phyloP scores from a whole-genome alignment of 2,329 filamentous ascomycete species.

The Neofusicoccum cordaticola region DNA sequence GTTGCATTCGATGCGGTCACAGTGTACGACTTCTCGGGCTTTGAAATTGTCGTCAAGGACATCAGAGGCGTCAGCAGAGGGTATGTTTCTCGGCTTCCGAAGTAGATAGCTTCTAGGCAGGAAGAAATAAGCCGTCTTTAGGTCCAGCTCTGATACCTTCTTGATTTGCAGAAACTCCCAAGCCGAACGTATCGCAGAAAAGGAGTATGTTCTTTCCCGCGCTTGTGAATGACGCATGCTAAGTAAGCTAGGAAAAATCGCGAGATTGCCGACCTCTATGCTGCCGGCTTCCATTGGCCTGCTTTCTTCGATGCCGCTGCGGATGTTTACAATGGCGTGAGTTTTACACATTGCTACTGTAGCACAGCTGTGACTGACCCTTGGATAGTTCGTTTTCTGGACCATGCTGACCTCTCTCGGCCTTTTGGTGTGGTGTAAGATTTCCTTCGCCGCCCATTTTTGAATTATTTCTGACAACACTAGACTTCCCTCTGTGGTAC shows the following conservation, averaged over 20 bases:
- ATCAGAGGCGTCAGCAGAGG: constrained; percentile 89
- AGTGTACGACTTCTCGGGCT: constrained; percentile 81
- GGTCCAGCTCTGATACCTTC: constrained; percentile 36
- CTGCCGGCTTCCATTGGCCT: constrained; percentile 68
- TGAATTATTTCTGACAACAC: constrained; percentile 16
- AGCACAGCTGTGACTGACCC: constrained; percentile 7
- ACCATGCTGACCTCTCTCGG: constrained; percentile 87
- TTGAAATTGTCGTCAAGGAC: constrained; percentile 86
- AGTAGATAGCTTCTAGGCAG: constrained; percentile 60
- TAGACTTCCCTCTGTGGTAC: constrained; percentile 94
- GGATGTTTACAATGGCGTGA: constrained; percentile 87
- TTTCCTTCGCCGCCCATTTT: background rate
- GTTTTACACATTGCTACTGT: constrained; percentile 27
- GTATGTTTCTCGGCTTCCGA: constrained; percentile 97
- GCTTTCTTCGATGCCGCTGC: constrained; percentile 77
- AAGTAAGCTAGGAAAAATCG: constrained; percentile 66
- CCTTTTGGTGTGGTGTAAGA: constrained; percentile 86
- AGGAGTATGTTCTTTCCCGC: constrained; percentile 61
- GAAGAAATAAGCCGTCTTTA: constrained; percentile 32
- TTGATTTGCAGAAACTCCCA: constrained; percentile 47
- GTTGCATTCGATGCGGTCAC: constrained; percentile 96
- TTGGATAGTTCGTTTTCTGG: constrained; percentile 83
- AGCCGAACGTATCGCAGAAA: constrained; percentile 57
- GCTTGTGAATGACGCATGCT: background rate
- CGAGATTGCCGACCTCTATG: constrained; percentile 67